Evolutionary conservation across 139 green algal species (phyloP), one percentile per base, ranked within the genome.

Genomic region (Chlamydomonas sp.): DNA sequence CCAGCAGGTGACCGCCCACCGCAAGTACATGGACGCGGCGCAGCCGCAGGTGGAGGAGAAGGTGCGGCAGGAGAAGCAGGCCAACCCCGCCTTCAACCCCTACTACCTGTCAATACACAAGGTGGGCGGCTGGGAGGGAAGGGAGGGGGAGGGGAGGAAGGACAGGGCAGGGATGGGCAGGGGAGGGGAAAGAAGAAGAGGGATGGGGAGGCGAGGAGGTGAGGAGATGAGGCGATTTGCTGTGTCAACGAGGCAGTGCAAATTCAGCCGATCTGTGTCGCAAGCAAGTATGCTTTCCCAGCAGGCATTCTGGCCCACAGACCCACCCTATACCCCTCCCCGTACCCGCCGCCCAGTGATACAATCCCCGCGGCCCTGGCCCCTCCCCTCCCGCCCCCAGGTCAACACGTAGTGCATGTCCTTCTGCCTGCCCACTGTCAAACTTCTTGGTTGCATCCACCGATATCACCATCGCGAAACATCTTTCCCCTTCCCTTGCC

Each of bases 21-120:
- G 83, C 15, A 88, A 88, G 75, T 88, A 78, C 75, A 14, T 88
- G 64, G 84, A 83, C 84, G 74, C 49, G 3, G 62, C 84, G 1
- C 74, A 63, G 76, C 9, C 84, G 58, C 12, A 60, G 57, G 84
- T 88, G 84, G 75, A 88, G 84, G 84, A 88, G 20, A 63, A 62
- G 7, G 84, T 88, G 75, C 74, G 75, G 5, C 6, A 49, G 15
- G 84, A 88, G 63, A 77, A 77, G 49, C 63, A 68, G 75, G 64
- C 63, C 75, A 88, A 88, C 75, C 84, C 84, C 16, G 74, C 15
- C 5, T 18, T 69, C 57, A 57, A 83, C 76, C 63, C 75, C 57
- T 88, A 88, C 84, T 83, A 88, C 75, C 63, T 88, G 7, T 71
- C 84, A 3, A 69, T 83, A 1, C 63, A 88, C 17, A 87, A 87